phyloP scores from a whole-genome alignment of 176 grass and related monocot species.

The Ananas comosus region DNA sequence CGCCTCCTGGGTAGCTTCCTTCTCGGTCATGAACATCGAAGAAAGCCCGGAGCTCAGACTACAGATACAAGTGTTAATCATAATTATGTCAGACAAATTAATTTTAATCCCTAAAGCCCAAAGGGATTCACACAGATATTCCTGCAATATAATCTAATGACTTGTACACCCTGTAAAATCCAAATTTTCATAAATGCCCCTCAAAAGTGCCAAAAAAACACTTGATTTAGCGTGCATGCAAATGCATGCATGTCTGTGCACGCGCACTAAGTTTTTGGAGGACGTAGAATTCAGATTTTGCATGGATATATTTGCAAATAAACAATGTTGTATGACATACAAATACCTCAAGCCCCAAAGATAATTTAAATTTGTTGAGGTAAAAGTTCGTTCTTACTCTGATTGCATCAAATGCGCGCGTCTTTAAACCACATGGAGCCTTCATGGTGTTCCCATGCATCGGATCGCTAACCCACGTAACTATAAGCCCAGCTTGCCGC shows the following conservation, averaged over 20 bases:
- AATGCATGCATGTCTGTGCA: background rate
- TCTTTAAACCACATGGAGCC: constrained; percentile 9
- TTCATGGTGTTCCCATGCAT: constrained; percentile 10
- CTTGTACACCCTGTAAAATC: no score
- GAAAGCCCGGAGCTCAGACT: constrained; percentile 3
- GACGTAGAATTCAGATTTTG: no score
- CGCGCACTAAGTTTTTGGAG: no score
- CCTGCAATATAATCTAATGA: no score
- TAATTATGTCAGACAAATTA: no score
- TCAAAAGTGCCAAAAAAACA: background rate
- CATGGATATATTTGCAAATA: background rate
- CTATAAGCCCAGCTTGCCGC: background rate
- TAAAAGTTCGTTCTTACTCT: constrained; percentile 7
- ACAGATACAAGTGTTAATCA: background rate
- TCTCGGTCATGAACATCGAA: constrained; percentile 7
- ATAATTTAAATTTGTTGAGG: background rate
- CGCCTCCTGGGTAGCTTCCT: constrained; percentile 8
- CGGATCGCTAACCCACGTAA: background rate
- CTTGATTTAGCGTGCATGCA: background rate
- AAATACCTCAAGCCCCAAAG: background rate
- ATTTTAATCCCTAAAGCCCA: no score
- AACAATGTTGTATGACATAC: background rate
- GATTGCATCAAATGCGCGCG: constrained; percentile 6
- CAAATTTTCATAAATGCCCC: background rate
- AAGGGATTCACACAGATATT: no score